These are phyloP conservation scores for Chaetoceros tenuissimus DNA, from an alignment of 108 stramenopile genomes.

Conservation along the genomic window DNA sequence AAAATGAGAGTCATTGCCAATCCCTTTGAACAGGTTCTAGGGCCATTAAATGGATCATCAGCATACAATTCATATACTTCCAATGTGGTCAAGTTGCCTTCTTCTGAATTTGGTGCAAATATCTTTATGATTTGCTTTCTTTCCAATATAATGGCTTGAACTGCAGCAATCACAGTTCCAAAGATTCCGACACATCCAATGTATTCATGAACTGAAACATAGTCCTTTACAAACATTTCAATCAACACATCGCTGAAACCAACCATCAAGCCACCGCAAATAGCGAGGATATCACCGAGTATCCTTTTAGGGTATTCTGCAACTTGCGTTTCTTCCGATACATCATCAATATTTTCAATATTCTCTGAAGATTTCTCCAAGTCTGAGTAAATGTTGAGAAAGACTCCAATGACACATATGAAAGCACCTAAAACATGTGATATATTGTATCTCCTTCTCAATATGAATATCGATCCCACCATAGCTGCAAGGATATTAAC, in stretches of 20 bases:
- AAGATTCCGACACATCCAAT: conserved; percentile 80
- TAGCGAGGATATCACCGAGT: conserved; percentile 78
- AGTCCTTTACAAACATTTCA: conserved; percentile 49
- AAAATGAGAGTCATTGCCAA: conserved; percentile 26
- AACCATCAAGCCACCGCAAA: conserved; percentile 83
- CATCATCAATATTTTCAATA: conserved; percentile 10
- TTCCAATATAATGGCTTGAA: conserved; percentile 67
- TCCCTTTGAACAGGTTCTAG: conserved; percentile 21
- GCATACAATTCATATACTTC: not conserved
- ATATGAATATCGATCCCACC: conserved; percentile 63
- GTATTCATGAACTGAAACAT: conserved; percentile 56
- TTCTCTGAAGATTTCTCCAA: conserved; percentile 34
- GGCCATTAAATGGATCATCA: not conserved
- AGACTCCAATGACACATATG: conserved; percentile 77
- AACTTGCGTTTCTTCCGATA: conserved; percentile 18
- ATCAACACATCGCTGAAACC: conserved; percentile 81
- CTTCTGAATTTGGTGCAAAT: conserved; percentile 14
- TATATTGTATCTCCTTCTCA: conserved; percentile 55
- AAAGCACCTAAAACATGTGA: conserved; percentile 72
- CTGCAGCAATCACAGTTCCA: conserved; percentile 51
- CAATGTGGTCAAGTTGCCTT: not conserved
- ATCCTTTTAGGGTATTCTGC: conserved; percentile 55
- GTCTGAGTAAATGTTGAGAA: conserved; percentile 73
- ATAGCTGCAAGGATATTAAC: conserved; percentile 92
- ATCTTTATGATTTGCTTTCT: conserved; percentile 35